Base-by-base conservation (phyloP, 768 basidiomycete genomes). In the Mycena pura region DNA sequence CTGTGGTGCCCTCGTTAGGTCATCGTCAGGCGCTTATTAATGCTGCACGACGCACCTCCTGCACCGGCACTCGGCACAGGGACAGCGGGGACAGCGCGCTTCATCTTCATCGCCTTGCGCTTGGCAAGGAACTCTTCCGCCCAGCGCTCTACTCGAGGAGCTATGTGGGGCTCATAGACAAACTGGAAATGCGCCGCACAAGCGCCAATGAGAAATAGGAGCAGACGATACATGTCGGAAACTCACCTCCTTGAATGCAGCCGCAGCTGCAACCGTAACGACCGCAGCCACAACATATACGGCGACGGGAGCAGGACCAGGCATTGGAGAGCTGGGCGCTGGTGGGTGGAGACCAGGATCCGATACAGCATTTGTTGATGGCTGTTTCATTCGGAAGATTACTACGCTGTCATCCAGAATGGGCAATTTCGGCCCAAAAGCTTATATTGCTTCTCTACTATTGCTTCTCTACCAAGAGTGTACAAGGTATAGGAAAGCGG, bases 121-220 rank as follows among this genome's bases (percentile, higher is more conserved):
- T 65, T 72, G 0, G 76, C 77, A 36, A 78, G 48, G 52, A 74
- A 79, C 50, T 79, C 76, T 53, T 75, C 76, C 6, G 74, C 78
- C 80, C 79, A 80, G 62, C 71, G 76, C 67, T 86, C 87, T 27
- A 90, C 43, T 40, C 76, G 79, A 0, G 88, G 88, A 19, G 86
- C 87, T 57, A 90, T 80, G 59, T 89, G 87, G 10, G 88, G 88
- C 62, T 88, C 87, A 57, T 88, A 90, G 27, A 91, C 82, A 55
- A 86, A 85, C 89, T 91, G 58, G 9, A 2, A 17, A 7, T 2
- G 13, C 6, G 5, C 17, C 21, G 51, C 32, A 32, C 51, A 60
- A 51, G 57, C 55, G 32, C 57, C 68, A 60, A 69, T 68, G 55
- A 65, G 69, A 41, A 66, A 63, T 39, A 34, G 43, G 34, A 47